Evolutionary conservation across 345 rosid genomes (phyloP).

Genomic region (Boechera stricta): DNA sequence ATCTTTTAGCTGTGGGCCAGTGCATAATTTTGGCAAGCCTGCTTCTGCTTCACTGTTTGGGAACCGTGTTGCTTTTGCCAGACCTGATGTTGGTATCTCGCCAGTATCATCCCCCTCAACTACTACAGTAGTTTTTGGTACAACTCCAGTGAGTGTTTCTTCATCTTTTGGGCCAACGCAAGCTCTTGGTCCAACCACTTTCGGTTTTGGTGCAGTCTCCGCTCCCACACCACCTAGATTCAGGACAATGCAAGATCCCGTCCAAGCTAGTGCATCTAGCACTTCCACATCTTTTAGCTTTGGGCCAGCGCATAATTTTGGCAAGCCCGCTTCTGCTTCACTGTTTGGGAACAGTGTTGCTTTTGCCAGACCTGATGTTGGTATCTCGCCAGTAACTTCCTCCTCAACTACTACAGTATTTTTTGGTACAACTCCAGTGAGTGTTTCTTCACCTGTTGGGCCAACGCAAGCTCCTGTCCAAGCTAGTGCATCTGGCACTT

Average conservation of each 20-base stretch:
- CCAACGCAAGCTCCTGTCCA: background rate
- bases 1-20: background rate
- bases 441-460: background rate
- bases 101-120: background rate
- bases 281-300: background rate
- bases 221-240: background rate
- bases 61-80: background rate
- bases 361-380: background rate
- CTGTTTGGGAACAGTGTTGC: background rate
- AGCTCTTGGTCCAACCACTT: background rate
- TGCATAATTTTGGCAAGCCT: background rate
- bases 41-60: background rate
- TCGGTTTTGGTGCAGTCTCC: background rate
- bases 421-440: background rate
- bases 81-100: background rate
- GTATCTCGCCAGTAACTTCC: background rate
- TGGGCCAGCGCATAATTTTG: background rate
- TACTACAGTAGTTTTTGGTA: background rate
- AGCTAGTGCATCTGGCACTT: background rate
- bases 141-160: no score
- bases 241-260: slow-evolving; percentile 1
- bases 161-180: background rate
- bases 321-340: background rate
- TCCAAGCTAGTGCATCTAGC: background rate
- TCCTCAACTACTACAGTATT: background rate